A percentile compares a stretch with the other conserved stretches of the same genome.
Conservation (phyloP, 2,329 filamentous ascomycete genomes). For the Chaetomiaceae sp. region DNA sequence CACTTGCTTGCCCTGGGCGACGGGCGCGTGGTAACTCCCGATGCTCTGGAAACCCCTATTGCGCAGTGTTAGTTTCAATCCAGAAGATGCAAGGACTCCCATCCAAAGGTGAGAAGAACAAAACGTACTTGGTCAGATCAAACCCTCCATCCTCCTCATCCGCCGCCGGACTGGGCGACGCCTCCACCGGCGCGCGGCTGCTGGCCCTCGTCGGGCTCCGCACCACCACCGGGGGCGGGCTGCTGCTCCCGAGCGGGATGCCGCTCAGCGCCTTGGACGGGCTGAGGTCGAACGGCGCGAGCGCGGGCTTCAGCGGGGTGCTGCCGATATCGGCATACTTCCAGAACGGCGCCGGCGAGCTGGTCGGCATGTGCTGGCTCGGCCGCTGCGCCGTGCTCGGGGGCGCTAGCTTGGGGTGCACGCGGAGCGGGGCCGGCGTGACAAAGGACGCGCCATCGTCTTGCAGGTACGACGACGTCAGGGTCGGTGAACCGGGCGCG, state of each 20-base stretch:
- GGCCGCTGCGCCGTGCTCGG: conserved; percentile 76
- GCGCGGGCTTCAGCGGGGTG: conserved; percentile 54
- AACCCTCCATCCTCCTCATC: conserved; percentile 49
- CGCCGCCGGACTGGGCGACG: conserved; percentile 24
- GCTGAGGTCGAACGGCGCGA: conserved; percentile 47
- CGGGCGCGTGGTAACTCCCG: conserved; percentile 54
- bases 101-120: too few relatives aligned
- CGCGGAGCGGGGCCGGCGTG: conserved; percentile 66
- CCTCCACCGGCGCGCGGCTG: conserved; percentile 23
- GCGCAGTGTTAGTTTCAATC: conserved; percentile 6
- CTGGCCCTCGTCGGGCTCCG: conserved; percentile 43
- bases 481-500: conserved; percentile 51
- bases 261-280: conserved; percentile 45
- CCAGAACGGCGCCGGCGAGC: conserved; percentile 82
- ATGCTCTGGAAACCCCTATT: conserved; percentile 60
- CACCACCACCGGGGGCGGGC: conserved; percentile 43
- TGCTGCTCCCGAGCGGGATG: conserved; percentile 48
- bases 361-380: conserved; percentile 80
- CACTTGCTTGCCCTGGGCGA: conserved; percentile 41
- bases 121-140: conserved; percentile 56
- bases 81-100: too few relatives aligned
- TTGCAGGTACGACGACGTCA: conserved; percentile 57
- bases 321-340: conserved; percentile 73
- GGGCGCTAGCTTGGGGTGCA: conserved; percentile 68
- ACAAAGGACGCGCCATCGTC: conserved; percentile 58